Evolutionary conservation across 139 green algal genomes (phyloP), one percentile per base, ranked within the genome.

Genomic region (Coccomyxa sp.): DNA sequence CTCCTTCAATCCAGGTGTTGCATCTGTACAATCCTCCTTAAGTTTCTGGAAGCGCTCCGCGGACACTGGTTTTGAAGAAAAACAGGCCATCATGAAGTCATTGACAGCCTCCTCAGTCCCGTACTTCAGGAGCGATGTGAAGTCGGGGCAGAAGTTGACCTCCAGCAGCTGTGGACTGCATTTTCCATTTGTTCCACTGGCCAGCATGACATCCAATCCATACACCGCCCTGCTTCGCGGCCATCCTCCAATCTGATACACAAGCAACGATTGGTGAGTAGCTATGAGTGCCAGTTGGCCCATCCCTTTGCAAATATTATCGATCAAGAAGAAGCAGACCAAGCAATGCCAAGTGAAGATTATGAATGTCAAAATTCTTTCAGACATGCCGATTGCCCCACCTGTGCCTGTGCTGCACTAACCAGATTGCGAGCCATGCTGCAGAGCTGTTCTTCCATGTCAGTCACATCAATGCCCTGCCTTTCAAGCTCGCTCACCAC

Each of bases 181-280:
- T 0, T 4, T 58, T 45, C 79, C 10, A 25, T 14, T n/a, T 71
- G 25, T 45, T n/a, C 79, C 13, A 30, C 79, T 23, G 57, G 38
- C 79, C 32, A 84, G 38, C 67, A 84, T 79, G 13, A 84, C 68
- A 57, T 84, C 81, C 68, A 79, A 45, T 16, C 81, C 67, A 71
- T 84, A 79, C 18, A 79, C 23, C 14, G 81, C 81, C 25, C 67
- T 28, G 31, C 57, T 60, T 12, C 81, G 59, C 13, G 81, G 81
- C 81, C 81, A 84, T 30, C 13, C 0, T 23, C 81, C 81, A 23
- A 84, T 79, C 81, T 79, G 32, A 7, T 7, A 51, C 3, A 51
- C 38, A 51, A 51, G 38, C 38, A 51, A 3, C 38, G 7, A 51
- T 51, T 7, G 38, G 38, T 51, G 38, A 51, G 38, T 3, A 51